These are phyloP conservation scores for Kandelia obovata DNA, from an alignment of 345 rosid species.

Conservation along the genomic window DNA sequence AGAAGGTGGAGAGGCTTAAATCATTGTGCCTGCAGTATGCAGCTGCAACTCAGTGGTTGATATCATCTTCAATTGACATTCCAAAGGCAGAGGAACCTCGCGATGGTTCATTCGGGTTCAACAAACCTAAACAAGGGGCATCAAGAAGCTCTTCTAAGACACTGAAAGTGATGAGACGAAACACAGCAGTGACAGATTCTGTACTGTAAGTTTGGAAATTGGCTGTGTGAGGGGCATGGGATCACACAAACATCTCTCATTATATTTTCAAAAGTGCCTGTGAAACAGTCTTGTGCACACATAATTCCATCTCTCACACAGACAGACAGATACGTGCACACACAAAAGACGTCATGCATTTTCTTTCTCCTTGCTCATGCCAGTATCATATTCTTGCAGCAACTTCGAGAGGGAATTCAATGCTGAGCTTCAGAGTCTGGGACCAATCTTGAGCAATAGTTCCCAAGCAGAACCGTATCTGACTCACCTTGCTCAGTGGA, in stretches of 20 bases:
- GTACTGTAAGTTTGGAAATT: conserved; percentile 60
- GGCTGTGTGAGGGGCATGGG: neutral
- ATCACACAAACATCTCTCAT: neutral
- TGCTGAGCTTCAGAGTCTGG: conserved; percentile 78
- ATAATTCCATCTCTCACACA: too few species aligned
- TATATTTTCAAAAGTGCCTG: neutral
- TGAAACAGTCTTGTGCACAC: too few species aligned
- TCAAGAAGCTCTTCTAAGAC: conserved; percentile 37
- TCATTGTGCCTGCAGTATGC: conserved; percentile 83
- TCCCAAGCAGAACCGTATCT: conserved; percentile 92
- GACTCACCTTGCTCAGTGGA: conserved; percentile 94
- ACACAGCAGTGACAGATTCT: conserved; percentile 61
- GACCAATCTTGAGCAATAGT: conserved; percentile 70
- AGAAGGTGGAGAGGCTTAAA: conserved; percentile 92
- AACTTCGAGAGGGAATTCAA: conserved; percentile 84
- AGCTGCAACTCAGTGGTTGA: conserved; percentile 91
- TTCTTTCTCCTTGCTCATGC: neutral
- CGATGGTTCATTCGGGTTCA: conserved; percentile 22
- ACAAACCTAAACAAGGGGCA: conserved; percentile 38
- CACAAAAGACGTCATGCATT: too few species aligned
- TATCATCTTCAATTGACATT: conserved; percentile 76
- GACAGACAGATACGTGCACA: too few species aligned
- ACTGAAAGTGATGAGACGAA: conserved; percentile 41
- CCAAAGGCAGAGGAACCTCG: conserved; percentile 38
- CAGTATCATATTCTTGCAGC: conserved; percentile 35